Evolutionary conservation across 2,329 filamentous ascomycete genomes (phyloP).

Genomic region (Nectriaceae sp.): DNA sequence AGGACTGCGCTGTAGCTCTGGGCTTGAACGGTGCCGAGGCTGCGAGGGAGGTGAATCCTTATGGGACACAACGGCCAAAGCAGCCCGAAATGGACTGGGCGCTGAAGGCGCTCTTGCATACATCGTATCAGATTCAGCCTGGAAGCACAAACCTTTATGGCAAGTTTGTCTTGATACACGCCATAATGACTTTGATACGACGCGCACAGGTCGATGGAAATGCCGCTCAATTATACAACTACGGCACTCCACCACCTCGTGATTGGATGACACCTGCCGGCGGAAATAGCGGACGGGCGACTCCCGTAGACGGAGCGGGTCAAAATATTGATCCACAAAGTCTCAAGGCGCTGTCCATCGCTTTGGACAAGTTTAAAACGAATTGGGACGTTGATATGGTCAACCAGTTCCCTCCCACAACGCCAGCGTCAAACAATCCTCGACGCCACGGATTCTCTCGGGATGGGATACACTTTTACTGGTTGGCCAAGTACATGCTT

Average conservation of each 20-base stretch:
- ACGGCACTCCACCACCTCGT: slow-evolving; percentile 58
- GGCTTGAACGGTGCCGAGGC: slow-evolving; percentile 61
- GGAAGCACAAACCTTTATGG: slow-evolving; percentile 71
- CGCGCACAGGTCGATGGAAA: slow-evolving; percentile 44
- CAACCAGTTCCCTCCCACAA: slow-evolving; percentile 61
- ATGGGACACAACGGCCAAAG: slow-evolving; percentile 63
- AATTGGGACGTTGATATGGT: slow-evolving; percentile 72
- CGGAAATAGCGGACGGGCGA: slow-evolving; percentile 46
- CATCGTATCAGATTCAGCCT: slow-evolving; percentile 59
- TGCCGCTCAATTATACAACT: slow-evolving; percentile 37
- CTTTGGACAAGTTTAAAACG: slow-evolving; percentile 71
- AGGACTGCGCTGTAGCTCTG: slow-evolving; percentile 65
- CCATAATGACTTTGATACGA: slow-evolving; percentile 62
- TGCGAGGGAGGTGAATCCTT: slow-evolving; percentile 58
- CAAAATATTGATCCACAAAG: slow-evolving; percentile 46
- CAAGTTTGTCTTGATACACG: slow-evolving; percentile 74
- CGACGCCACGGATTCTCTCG: slow-evolving; percentile 69
- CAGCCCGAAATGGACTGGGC: slow-evolving; percentile 66
- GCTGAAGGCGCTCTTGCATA: slow-evolving; percentile 61
- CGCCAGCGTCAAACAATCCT: slow-evolving; percentile 48
- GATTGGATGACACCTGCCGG: slow-evolving; percentile 55
- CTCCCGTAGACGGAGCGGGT: slow-evolving; percentile 43
- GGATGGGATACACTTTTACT: slow-evolving; percentile 74
- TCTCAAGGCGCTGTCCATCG: slow-evolving; percentile 52
- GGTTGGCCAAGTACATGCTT: slow-evolving; percentile 67